These are phyloP conservation scores for Leccinum ponderosum DNA, from an alignment of 1,284 basidiomycete genomes.

Conservation along the genomic window DNA sequence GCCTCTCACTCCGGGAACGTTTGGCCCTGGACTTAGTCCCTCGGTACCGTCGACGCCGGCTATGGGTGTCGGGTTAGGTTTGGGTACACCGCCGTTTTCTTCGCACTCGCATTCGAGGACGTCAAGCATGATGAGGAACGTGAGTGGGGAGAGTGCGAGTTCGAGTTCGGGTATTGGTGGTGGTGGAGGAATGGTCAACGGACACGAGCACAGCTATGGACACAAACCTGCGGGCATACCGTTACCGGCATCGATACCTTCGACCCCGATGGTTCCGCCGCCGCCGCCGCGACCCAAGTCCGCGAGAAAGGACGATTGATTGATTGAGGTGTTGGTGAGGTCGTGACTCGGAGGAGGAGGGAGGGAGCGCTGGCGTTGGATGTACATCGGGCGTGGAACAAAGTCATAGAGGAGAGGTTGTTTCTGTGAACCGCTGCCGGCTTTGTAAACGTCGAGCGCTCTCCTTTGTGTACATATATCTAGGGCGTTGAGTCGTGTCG, in stretches of 20 bases:
- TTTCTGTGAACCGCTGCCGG: not conserved
- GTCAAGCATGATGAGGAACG: conserved; percentile 9
- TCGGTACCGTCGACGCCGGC: conserved; percentile 34
- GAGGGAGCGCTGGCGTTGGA: not conserved
- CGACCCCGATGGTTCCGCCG: conserved; percentile 15
- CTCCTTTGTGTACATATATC: not conserved
- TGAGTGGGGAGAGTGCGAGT: conserved; percentile 15
- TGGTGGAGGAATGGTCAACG: conserved; percentile 2
- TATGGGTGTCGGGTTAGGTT: conserved; percentile 30
- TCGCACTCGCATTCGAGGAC: conserved; percentile 6
- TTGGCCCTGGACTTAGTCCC: conserved; percentile 2
- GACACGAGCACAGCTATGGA: not conserved
- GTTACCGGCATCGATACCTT: conserved; percentile 20
- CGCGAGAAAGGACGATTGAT: conserved; percentile 47
- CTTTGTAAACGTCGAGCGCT: not conserved
- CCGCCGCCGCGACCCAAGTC: conserved; percentile 30
- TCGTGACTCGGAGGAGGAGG: not conserved
- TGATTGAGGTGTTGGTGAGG: not conserved
- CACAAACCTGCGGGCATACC: conserved; percentile 11
- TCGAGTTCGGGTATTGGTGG: not conserved
- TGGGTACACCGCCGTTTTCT: not conserved
- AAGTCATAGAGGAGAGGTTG: not conserved
- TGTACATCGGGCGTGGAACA: not conserved
- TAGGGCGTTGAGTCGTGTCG: not conserved
- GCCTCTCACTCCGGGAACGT: conserved; percentile 1